Evolutionary conservation across 306 rosid genomes (phyloP), one percentile per base, ranked within the genome.

Genomic region (Alnus glutinosa): DNA sequence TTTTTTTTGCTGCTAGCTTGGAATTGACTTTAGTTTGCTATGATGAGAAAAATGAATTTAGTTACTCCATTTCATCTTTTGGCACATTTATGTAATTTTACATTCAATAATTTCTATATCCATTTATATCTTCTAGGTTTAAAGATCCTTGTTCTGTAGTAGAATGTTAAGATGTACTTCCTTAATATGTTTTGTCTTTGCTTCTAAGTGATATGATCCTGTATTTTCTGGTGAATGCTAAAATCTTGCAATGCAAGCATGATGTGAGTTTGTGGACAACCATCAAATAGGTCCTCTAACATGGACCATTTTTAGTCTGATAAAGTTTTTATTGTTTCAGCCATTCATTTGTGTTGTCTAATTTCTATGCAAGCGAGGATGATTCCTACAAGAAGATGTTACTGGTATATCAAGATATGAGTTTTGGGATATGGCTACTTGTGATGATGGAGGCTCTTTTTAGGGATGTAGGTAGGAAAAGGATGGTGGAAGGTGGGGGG

Each of bases 61-160:
- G 32, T 62, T 15, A 64, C 34, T 18, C 34, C 72, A 39, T 39
- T 67, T 73, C 57, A 58, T 75, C 30, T 72, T 49, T 51, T 62
- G n/a, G 37, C 66, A 12, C 44, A 49, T 5, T 13, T 11, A 63
- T 72, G 39, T 69, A 11, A 69, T 34, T 36, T 66, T 78, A 36
- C 62, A 32, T 49, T 23, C 18, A 34, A 36, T 64, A 7, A 34
- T 34, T 62, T 64, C 10, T 14, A 7, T 34, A 46, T 37, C 70
- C 46, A 64, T 34, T 62, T 64, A 64, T 36, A 15, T 36, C 46
- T 64, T 7, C 11, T 15, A 37, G 14, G 15, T 14, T 62, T 64
- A 34, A 14, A 64, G 23, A 18, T 2, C 42, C 39, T 62, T 28
- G n/a, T 64, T 44, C 23, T 64, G 11, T 1, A 34, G 12, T 34